Percentiles rank a stretch among this genome's conserved stretches.
Conservation (phyloP, 2,329 filamentous ascomycete genomes). For the Microdochium nivale region DNA sequence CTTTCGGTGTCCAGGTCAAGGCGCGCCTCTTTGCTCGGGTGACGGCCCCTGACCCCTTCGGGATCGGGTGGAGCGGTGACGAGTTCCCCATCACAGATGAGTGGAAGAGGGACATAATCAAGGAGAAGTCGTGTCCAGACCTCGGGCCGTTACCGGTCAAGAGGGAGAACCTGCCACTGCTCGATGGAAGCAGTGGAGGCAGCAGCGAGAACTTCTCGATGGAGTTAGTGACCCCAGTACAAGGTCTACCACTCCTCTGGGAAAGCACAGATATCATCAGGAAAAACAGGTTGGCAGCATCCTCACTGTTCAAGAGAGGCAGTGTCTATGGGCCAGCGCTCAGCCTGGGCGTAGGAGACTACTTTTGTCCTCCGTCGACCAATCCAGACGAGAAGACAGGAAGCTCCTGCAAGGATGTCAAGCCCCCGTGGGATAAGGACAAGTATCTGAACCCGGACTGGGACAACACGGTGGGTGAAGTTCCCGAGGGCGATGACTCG, state of each 20-base stretch:
- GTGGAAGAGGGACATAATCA: conserved; percentile 7
- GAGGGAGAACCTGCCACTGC: conserved; percentile 2
- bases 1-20: conserved; percentile 11
- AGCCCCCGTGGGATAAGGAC: too few relatives aligned
- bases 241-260: too few relatives aligned
- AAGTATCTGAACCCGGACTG: too few relatives aligned
- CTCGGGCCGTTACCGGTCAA: conserved; percentile 8
- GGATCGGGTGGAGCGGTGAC: conserved; percentile 9
- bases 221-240: too few relatives aligned
- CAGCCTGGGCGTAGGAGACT: conserved; percentile 3
- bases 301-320: conserved; percentile 3
- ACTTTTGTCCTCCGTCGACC: conserved; percentile 8
- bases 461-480: background rate
- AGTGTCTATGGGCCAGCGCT: conserved; percentile 6
- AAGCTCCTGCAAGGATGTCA: too few relatives aligned
- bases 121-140: conserved; percentile 9
- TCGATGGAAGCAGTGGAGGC: background rate
- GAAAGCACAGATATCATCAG: too few relatives aligned
- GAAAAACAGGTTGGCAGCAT: background rate
- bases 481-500: background rate
- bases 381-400: too few relatives aligned
- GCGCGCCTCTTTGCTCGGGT: conserved; percentile 9
- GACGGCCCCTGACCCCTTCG: too few relatives aligned
- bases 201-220: too few relatives aligned
- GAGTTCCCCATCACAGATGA: conserved; percentile 5